Evolutionary conservation across 129 eudicot genomes (phyloP).

Genomic region (Arctium minus): DNA sequence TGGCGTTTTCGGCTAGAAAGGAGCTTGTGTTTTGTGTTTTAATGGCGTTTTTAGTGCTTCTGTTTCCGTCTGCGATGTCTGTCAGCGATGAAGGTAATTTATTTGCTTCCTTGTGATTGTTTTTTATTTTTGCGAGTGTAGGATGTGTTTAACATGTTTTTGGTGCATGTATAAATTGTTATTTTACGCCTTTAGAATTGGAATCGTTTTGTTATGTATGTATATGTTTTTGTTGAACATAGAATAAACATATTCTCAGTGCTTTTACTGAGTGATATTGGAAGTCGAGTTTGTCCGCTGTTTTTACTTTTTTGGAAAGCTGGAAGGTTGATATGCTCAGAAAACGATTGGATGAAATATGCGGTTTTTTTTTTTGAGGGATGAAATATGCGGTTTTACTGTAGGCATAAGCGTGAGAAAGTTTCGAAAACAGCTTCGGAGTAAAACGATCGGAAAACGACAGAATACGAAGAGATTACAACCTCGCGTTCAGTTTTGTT

Average conservation of each 20-base stretch:
- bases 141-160: neutral
- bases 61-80: slow-evolving; percentile 33
- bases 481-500: neutral
- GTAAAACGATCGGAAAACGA: slow-evolving; percentile 11
- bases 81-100: slow-evolving; percentile 52
- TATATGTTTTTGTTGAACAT: neutral
- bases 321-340: slow-evolving; percentile 23
- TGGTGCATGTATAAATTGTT: neutral
- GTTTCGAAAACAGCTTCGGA: slow-evolving; percentile 6
- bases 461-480: neutral
- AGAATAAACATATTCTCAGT: neutral
- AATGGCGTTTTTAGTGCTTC: slow-evolving; percentile 25
- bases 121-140: neutral
- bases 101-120: neutral
- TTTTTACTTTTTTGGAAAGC: slow-evolving; percentile 12
- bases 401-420: neutral
- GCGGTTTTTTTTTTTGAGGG: slow-evolving; percentile 22
- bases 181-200: neutral
- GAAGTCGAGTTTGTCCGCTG: slow-evolving; percentile 6
- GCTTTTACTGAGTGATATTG: neutral
- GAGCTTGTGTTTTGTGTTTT: slow-evolving; percentile 5
- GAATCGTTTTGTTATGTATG: neutral
- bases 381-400: slow-evolving; percentile 24
- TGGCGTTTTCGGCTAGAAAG: neutral
- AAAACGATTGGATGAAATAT: slow-evolving; percentile 17